phyloP scores from a whole-genome alignment of 371 early-diverging fungal species.

The Funneliformis caledonium region DNA sequence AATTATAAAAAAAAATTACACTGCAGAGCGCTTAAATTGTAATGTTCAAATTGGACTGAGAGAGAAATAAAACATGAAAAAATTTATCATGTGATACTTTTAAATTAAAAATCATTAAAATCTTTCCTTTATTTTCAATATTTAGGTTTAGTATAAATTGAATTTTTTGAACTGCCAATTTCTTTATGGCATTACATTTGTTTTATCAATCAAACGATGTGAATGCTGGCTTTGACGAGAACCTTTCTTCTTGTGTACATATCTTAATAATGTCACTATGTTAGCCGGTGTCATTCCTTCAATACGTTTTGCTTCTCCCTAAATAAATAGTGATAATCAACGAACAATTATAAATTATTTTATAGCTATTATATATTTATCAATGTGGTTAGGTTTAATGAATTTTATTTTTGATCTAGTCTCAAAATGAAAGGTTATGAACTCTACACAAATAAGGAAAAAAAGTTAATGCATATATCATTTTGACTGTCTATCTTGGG shows the following conservation, averaged over 20 bases:
- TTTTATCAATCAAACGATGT: too few relatives aligned
- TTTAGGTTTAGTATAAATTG: too few relatives aligned
- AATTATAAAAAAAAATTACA: too few relatives aligned
- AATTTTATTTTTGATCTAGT: slow-evolving; percentile 67
- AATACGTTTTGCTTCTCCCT: slow-evolving; percentile 86
- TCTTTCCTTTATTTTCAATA: too few relatives aligned
- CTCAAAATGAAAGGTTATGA: slow-evolving; percentile 71
- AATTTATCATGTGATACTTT: too few relatives aligned
- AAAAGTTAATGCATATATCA: background rate
- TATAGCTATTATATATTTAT: slow-evolving; percentile 46
- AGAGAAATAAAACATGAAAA: too few relatives aligned
- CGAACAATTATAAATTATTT: background rate
- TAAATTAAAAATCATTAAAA: too few relatives aligned
- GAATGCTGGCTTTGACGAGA: too few relatives aligned
- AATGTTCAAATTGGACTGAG: too few relatives aligned
- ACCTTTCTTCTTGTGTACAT: slow-evolving; percentile 51
- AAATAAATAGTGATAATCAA: background rate
- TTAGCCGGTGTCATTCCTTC: slow-evolving; percentile 83
- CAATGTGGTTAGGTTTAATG: slow-evolving; percentile 75
- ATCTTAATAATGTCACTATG: slow-evolving; percentile 71
- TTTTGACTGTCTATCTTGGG: background rate
- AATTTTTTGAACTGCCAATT: too few relatives aligned
- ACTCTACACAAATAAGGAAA: slow-evolving; percentile 48
- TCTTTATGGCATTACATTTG: too few relatives aligned
- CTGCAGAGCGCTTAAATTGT: too few relatives aligned